Evolutionary conservation across 2,329 filamentous ascomycete genomes (phyloP).

Genomic region (Fusarium sulawesiense): DNA sequence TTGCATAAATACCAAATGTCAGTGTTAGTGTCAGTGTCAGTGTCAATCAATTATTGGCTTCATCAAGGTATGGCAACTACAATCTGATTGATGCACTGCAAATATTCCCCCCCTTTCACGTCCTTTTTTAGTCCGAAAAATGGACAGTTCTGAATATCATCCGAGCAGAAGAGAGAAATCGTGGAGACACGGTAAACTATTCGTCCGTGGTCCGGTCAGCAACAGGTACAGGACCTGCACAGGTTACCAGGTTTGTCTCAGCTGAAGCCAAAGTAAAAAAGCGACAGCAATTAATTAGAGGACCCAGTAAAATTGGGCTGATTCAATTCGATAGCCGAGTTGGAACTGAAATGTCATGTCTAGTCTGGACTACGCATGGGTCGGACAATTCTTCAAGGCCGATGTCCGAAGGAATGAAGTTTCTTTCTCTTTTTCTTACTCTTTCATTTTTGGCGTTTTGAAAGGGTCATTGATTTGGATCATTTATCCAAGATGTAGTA

Average conservation of each 20-base stretch:
- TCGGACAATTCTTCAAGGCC: slow-evolving; percentile 45
- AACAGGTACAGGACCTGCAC: neutral
- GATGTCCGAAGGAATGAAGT: slow-evolving; percentile 45
- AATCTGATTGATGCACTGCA: neutral
- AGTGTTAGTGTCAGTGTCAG: slow-evolving; percentile 20
- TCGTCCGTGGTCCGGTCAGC: slow-evolving; percentile 28
- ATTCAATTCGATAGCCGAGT: slow-evolving; percentile 25
- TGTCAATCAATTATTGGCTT: neutral
- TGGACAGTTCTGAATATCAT: slow-evolving; percentile 11
- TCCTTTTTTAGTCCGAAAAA: neutral
- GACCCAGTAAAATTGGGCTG: slow-evolving; percentile 23
- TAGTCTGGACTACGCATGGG: neutral
- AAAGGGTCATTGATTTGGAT: slow-evolving; percentile 32
- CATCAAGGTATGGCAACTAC: neutral
- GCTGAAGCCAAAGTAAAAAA: neutral
- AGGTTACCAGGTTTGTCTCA: neutral
- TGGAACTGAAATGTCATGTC: slow-evolving; percentile 18
- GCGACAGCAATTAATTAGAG: too few relatives aligned
- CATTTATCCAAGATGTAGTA: neutral
- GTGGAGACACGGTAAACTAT: slow-evolving; percentile 19
- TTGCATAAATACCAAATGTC: slow-evolving; percentile 8
- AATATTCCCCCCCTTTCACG: neutral
- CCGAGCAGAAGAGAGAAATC: slow-evolving; percentile 2
- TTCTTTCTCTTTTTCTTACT: neutral
- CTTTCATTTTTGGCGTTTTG: neutral